A percentile compares a stretch with the other conserved stretches of the same genome.
These are phyloP conservation scores for Phallus indusiatus DNA, from an alignment of 768 basidiomycete species.

Conservation along the genomic window DNA sequence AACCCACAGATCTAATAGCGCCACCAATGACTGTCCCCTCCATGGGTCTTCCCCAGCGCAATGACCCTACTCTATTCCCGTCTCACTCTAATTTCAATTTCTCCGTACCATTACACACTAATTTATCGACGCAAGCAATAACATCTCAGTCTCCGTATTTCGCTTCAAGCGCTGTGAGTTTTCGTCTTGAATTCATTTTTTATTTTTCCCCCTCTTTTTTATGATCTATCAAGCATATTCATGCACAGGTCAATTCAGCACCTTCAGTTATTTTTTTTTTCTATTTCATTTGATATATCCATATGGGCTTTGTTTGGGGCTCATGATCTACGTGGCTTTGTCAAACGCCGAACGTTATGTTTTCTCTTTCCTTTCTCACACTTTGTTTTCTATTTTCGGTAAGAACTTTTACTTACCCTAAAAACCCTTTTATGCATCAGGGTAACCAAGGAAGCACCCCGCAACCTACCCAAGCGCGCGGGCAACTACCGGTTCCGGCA, in stretches of 20 bases:
- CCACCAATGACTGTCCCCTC: slow-evolving; percentile 25
- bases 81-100: slow-evolving; percentile 6
- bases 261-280: too few species aligned
- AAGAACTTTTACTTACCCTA: background rate
- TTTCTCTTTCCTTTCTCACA: background rate
- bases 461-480: background rate
- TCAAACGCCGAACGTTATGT: too few species aligned
- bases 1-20: slow-evolving; percentile 20
- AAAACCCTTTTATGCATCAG: background rate
- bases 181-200: background rate
- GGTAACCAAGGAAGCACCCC: background rate
- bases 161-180: background rate
- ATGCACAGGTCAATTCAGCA: too few species aligned
- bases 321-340: too few species aligned
- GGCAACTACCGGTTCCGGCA: background rate
- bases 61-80: background rate
- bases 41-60: slow-evolving; percentile 15
- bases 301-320: too few species aligned
- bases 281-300: too few species aligned
- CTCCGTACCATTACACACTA: background rate
- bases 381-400: background rate
- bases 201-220: background rate
- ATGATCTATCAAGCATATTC: background rate
- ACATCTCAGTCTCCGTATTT: background rate
- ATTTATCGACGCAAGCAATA: background rate